Percentiles rank a stretch among this genome's conserved stretches.
Evolutionary conservation across 495 filamentous ascomycete species (phyloP).

Genomic region (Paragyromitra xinjiangensis): DNA sequence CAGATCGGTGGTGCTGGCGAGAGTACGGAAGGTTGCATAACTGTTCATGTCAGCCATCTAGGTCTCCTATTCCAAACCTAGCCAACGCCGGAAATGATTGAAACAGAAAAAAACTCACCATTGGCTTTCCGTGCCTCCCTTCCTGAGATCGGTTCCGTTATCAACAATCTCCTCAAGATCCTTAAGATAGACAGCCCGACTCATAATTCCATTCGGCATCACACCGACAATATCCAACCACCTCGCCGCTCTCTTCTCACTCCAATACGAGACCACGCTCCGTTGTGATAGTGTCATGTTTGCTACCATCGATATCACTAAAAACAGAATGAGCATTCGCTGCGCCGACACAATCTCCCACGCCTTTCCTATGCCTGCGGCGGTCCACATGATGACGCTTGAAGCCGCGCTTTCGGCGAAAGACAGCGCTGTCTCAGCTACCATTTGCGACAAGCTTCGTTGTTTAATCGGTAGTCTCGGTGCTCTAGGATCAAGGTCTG

Average conservation of each 20-base stretch:
- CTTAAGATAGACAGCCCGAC: constrained; percentile 79
- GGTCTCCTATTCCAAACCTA: background rate
- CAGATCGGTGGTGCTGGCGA: constrained; percentile 65
- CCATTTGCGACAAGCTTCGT: constrained; percentile 71
- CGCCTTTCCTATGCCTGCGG: constrained; percentile 68
- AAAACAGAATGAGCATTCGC: constrained; percentile 72
- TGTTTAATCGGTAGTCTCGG: constrained; percentile 68
- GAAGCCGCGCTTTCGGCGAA: constrained; percentile 75
- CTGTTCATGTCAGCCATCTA: constrained; percentile 39
- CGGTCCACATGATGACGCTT: constrained; percentile 76
- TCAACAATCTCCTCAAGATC: constrained; percentile 78
- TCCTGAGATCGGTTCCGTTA: constrained; percentile 57
- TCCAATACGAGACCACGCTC: constrained; percentile 79
- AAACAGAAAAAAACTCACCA: constrained; percentile 57
- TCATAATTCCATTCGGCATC: constrained; percentile 78
- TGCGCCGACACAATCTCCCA: constrained; percentile 79
- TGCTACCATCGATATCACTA: constrained; percentile 71
- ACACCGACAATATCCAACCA: constrained; percentile 86
- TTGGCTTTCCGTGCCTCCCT: constrained; percentile 59
- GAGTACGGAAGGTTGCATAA: constrained; percentile 66
- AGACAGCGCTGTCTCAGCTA: constrained; percentile 73
- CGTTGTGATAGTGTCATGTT: constrained; percentile 77
- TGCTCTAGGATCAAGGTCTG: constrained; percentile 29
- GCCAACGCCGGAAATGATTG: constrained; percentile 2
- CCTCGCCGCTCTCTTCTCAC: constrained; percentile 76